phyloP scores from a whole-genome alignment of 106 monocot genomes.

The Dendrobium chrysotoxum region DNA sequence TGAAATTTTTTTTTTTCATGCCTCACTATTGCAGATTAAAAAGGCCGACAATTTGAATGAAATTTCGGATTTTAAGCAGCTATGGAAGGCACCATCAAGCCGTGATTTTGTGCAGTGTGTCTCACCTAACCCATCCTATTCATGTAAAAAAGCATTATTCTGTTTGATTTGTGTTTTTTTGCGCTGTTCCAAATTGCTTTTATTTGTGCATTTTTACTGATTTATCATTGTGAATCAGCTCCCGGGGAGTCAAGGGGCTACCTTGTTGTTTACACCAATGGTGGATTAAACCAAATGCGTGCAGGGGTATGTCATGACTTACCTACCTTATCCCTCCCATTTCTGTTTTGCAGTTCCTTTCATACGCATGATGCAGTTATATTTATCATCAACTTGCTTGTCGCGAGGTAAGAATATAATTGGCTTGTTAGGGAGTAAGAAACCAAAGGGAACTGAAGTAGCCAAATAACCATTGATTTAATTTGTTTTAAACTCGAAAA shows the following conservation, averaged over 20 bases:
- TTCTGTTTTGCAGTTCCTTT: neutral
- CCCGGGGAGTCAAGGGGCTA: slow-evolving; percentile 63
- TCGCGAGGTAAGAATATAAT: neutral
- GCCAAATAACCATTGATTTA: too few species aligned
- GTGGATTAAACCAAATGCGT: slow-evolving; percentile 95
- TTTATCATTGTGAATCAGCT: slow-evolving; percentile 32
- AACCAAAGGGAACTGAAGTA: too few species aligned
- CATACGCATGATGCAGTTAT: too few species aligned
- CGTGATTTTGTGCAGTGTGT: slow-evolving; percentile 54
- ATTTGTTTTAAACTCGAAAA: too few species aligned
- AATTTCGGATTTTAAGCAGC: slow-evolving; percentile 31
- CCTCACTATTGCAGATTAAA: slow-evolving; percentile 48
- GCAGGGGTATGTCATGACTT: slow-evolving; percentile 57
- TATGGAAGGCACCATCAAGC: slow-evolving; percentile 59
- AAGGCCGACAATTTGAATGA: slow-evolving; percentile 38
- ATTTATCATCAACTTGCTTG: too few species aligned
- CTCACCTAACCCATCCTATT: slow-evolving; percentile 31
- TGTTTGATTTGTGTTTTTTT: neutral
- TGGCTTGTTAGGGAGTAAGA: neutral
- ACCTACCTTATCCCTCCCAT: neutral
- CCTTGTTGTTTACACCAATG: slow-evolving; percentile 79
- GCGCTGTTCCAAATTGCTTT: neutral
- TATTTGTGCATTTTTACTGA: neutral
- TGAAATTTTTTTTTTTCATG: slow-evolving; percentile 16
- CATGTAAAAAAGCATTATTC: slow-evolving; percentile 22